Evolutionary conservation across 2,329 filamentous ascomycete genomes (phyloP), one percentile per base, ranked within the genome.

Genomic region (Dothidotthia symphoricarpi): DNA sequence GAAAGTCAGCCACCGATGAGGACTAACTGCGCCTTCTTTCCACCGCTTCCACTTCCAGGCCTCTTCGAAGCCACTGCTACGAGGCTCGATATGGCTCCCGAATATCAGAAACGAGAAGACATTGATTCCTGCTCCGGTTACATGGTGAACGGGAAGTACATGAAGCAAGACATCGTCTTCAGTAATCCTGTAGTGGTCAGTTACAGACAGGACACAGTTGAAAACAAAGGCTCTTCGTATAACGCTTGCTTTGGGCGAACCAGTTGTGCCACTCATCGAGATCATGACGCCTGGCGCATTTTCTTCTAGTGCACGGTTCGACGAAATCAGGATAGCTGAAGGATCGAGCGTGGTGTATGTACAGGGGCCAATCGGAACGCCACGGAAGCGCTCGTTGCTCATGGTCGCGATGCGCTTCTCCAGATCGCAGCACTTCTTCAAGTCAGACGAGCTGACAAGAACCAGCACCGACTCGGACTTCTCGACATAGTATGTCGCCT

Each of bases 261-360:
- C 71, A 2, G 70, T 74, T 0, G 69, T 74, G 1, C 70, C 71
- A n/a, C 67, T 71, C 3, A 69, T 73, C 55, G 72, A 73, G 16
- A 73, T 72, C 3, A 73, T 69, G 5, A 73, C 61, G 4, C 61
- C 66, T 1, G 66, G 63, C 12, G 47, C 65, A 38, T 66, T 71
- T 31, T 72, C 66, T 28, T 69, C 61, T 11, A 71, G 53, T 9
- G 63, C 62, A 12, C 57, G 52, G 39, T 71, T 63, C 1, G 69
- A 70, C 0, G 69, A 72, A 8, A 71, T 64, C 24, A 64, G 36
- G n/a, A 73, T 65, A 7, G 67, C 50, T 7, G 44, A 39, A 3
- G 64, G 53, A 9, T 49, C 41, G 24, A 71, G 43, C 0, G 45
- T 48, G 1, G 54, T 59, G 22, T 58, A 60, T 9, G 57, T 59